These are phyloP conservation scores for Byssochlamys sp. DNA, from an alignment of 2,329 filamentous ascomycete genomes.

Conservation along the genomic window DNA sequence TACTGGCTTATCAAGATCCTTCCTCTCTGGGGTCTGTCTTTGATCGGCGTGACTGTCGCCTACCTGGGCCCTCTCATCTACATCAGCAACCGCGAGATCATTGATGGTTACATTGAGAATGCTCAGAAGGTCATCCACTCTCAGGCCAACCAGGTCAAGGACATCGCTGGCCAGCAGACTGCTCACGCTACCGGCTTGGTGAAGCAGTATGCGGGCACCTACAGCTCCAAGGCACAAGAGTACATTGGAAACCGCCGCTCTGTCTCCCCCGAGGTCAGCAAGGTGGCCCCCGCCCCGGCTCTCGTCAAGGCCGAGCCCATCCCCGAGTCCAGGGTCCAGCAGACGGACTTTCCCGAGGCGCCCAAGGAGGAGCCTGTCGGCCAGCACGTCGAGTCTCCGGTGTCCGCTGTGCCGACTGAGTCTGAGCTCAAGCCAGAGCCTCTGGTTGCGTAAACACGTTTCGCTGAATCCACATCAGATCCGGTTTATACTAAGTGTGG, in stretches of 20 bases:
- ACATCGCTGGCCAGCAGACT: conserved; percentile 52
- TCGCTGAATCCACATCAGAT: background rate
- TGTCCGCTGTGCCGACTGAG: conserved; percentile 20
- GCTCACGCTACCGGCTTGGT: conserved; percentile 49
- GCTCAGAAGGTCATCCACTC: conserved; percentile 45
- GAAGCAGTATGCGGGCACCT: conserved; percentile 51
- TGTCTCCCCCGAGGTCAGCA: conserved; percentile 23
- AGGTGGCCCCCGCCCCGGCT: conserved; percentile 33
- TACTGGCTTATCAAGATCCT: conserved; percentile 59
- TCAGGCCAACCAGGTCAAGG: conserved; percentile 52
- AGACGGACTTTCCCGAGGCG: conserved; percentile 43
- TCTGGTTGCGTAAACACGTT: conserved; percentile 18
- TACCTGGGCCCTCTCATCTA: conserved; percentile 55
- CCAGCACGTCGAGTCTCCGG: conserved; percentile 8
- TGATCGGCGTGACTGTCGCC: conserved; percentile 47
- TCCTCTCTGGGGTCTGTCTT: conserved; percentile 54
- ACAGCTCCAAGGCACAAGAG: conserved; percentile 52
- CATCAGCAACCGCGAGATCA: conserved; percentile 55
- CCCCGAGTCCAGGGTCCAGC: conserved; percentile 29
- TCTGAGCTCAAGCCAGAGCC: conserved; percentile 25
- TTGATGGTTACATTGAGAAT: conserved; percentile 51
- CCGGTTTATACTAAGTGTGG: background rate
- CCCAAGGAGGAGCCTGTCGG: conserved; percentile 30
- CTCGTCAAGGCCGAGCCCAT: conserved; percentile 30
- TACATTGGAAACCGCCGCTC: conserved; percentile 36